phyloP scores from a whole-genome alignment of 1,284 basidiomycete genomes.

The Apiotrichum laibachii region DNA sequence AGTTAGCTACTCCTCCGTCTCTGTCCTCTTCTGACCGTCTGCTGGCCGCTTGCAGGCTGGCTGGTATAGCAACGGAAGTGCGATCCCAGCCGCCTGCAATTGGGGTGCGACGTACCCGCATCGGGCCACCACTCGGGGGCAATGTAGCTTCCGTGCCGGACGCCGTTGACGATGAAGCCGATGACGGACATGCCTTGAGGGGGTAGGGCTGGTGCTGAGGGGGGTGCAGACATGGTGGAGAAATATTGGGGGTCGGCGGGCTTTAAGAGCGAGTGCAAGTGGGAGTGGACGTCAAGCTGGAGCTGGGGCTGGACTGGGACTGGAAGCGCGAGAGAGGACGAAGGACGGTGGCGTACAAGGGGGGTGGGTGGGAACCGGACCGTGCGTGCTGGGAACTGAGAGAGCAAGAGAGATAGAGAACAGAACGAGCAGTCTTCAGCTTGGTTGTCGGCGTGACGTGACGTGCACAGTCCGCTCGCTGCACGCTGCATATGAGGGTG shows the following conservation, averaged over 20 bases:
- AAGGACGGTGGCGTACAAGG: too few relatives aligned
- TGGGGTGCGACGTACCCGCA: slow-evolving; percentile 8
- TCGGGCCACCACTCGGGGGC: slow-evolving; percentile 17
- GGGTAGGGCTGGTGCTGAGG: not conserved
- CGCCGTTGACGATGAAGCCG: slow-evolving; percentile 17
- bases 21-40: not conserved
- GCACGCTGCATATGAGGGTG: not conserved
- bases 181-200: slow-evolving; percentile 10
- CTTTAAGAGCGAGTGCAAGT: too few relatives aligned
- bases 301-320: too few relatives aligned
- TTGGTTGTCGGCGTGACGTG: not conserved
- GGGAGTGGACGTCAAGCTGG: too few relatives aligned
- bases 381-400: too few relatives aligned
- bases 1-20: not conserved
- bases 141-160: slow-evolving; percentile 12
- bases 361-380: too few relatives aligned
- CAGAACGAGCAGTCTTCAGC: not conserved
- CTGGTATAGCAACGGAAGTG: too few relatives aligned
- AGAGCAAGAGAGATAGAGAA: not conserved
- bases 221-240: not conserved
- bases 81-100: too few relatives aligned
- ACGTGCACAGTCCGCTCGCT: not conserved
- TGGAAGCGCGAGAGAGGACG: too few relatives aligned
- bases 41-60: not conserved
- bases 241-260: not conserved